Percentiles rank a stretch among this genome's conserved stretches.
Evolutionary conservation across 352 stramenopile species (phyloP).

Genomic region (Phytophthora sojae): DNA sequence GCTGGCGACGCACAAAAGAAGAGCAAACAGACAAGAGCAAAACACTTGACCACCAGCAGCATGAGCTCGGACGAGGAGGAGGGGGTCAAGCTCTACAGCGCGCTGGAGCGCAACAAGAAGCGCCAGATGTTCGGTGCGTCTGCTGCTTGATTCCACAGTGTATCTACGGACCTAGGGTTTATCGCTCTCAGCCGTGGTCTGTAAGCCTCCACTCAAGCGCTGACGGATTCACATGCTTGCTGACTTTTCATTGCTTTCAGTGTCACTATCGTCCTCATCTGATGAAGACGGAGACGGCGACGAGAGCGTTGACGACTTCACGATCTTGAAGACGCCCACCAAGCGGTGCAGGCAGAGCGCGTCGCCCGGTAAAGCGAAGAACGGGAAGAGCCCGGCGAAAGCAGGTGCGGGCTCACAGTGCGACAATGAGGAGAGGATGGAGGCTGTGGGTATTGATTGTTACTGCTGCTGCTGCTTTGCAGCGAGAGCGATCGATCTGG

Average conservation of each 20-base stretch:
- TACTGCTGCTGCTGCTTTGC: background rate
- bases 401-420: slow-evolving; percentile 17
- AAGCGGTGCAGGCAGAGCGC: slow-evolving; percentile 23
- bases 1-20: slow-evolving; percentile 7
- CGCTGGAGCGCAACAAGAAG: slow-evolving; percentile 72
- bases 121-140: slow-evolving; percentile 67
- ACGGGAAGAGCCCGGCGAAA: slow-evolving; percentile 27
- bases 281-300: slow-evolving; percentile 41
- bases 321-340: slow-evolving; percentile 25
- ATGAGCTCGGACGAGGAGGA: slow-evolving; percentile 64
- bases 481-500: slow-evolving; percentile 20
- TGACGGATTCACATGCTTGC: background rate
- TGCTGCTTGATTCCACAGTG: background rate
- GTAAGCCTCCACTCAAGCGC: background rate
- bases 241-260: slow-evolving; percentile 11
- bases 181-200: background rate
- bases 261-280: slow-evolving; percentile 56
- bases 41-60: slow-evolving; percentile 2
- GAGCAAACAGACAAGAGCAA: background rate
- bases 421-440: background rate
- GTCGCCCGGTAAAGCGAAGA: slow-evolving; percentile 20
- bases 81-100: slow-evolving; percentile 76
- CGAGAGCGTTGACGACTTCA: slow-evolving; percentile 29
- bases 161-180: background rate
- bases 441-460: background rate